phyloP scores from a whole-genome alignment of 208 protist species.

The Trypanosoma caninum region DNA sequence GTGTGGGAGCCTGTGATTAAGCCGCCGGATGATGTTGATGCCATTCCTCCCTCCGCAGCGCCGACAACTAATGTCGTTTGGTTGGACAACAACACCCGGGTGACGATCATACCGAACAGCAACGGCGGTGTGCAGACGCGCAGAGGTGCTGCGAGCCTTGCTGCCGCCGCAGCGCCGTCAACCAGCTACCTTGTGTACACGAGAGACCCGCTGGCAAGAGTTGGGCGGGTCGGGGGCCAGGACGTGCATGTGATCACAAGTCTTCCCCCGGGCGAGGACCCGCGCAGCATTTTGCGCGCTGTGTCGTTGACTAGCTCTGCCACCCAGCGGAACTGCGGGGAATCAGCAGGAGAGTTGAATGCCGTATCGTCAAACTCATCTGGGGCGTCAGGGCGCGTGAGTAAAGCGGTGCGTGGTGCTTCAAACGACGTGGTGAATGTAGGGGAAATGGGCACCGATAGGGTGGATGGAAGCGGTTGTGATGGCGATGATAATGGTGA shows the following conservation, averaged over 20 bases:
- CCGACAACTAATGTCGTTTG: constrained; percentile 22
- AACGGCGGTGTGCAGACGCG: constrained; percentile 15
- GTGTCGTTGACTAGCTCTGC: constrained; percentile 6
- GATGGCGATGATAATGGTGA: not conserved
- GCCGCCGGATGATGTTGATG: not conserved
- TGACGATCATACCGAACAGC: constrained; percentile 20
- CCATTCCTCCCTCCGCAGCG: not conserved
- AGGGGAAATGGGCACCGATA: too few relatives aligned
- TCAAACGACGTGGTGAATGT: too few relatives aligned
- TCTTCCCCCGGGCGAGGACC: constrained; percentile 9
- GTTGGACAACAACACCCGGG: constrained; percentile 13
- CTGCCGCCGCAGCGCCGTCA: constrained; percentile 9
- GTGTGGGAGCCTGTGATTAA: constrained; percentile 27
- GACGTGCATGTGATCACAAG: constrained; percentile 19
- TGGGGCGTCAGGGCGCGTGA: too few relatives aligned
- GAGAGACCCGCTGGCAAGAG: constrained; percentile 17
- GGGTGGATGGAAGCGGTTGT: too few relatives aligned
- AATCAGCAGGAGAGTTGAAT: not conserved
- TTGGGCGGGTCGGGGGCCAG: not conserved
- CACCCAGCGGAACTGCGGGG: not conserved
- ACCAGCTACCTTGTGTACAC: constrained; percentile 20
- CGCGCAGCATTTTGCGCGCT: constrained; percentile 3
- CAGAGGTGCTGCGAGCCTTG: constrained; percentile 11
- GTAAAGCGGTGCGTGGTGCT: too few relatives aligned
- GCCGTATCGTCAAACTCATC: not conserved